Evolutionary conservation across 2,329 filamentous ascomycete genomes (phyloP), one percentile per base, ranked within the genome.

Genomic region (Colletotrichum navitas): DNA sequence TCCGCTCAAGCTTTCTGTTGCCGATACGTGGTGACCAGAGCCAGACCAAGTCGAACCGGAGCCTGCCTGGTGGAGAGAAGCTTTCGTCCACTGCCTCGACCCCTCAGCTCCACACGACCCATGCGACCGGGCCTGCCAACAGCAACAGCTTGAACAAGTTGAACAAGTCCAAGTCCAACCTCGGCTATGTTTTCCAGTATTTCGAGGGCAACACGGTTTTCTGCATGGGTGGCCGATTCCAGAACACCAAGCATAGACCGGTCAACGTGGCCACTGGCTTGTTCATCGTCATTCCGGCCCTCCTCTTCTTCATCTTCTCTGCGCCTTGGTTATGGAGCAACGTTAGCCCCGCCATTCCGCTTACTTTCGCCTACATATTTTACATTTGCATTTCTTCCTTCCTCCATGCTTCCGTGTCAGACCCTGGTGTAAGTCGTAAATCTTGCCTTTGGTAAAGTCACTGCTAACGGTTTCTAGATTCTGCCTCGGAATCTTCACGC

Each of bases 121-220:
- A 89, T 71, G 79, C 79, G 7, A 64, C 67, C 7, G 58, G 61
- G 59, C 64, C 71, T 12, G 58, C 67, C 2, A 65, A 74, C 24
- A 62, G 45, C 21, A 45, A 64, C 18, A 73, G 73, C 8, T 34
- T 73, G 43, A 68, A 64, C 16, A 52, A 47, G 36, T 34, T 73
- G 43, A 68, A 64, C 16, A 52, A 47, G 36, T 81, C 83, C 34
- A 83, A 83, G 32, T 81, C 70, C 1, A 81, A 85, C 45, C 78
- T 88, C 66, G 91, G 93, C 63, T 74, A 74, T 7, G 71, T 74
- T 14, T 74, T 74, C 81, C 90, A 98, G 79, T 97, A 97, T 80
- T 98, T 98, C 77, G 89, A 93, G 55, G 96, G 96, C 56, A 99
- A 98, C 78, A 97, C 94, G 0, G 85, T 94, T 32, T 99, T 99